These are phyloP conservation scores for Trichoderma sp. DNA, from an alignment of 2,329 filamentous ascomycete species.

Conservation along the genomic window DNA sequence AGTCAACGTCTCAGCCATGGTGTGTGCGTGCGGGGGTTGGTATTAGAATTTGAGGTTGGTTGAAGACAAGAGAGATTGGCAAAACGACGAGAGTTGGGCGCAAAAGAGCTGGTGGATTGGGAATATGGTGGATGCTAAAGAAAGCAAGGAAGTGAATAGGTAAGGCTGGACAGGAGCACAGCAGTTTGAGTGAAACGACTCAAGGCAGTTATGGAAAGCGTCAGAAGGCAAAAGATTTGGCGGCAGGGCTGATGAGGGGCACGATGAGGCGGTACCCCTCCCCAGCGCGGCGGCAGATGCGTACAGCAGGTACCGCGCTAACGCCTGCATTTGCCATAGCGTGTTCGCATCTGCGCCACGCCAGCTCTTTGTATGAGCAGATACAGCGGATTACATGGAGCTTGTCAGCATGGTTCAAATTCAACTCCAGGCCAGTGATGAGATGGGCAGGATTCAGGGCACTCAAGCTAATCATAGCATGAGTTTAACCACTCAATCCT, in stretches of 20 bases:
- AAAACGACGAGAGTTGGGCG: background rate
- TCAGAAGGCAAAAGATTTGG: conserved; percentile 43
- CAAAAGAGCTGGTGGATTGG: background rate
- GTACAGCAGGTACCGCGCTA: conserved; percentile 21
- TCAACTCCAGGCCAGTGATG: background rate
- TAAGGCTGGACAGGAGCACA: conserved; percentile 9
- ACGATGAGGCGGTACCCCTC: conserved; percentile 25
- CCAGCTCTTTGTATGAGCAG: background rate
- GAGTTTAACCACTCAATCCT: background rate
- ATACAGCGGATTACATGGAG: background rate
- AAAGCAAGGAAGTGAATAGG: background rate
- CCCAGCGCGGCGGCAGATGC: conserved; percentile 9
- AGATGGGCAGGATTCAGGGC: background rate
- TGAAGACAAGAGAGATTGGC: background rate
- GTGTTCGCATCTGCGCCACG: background rate
- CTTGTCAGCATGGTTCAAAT: background rate
- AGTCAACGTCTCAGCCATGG: conserved; percentile 33
- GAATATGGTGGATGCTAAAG: background rate
- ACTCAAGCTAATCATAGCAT: background rate
- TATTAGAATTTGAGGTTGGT: background rate
- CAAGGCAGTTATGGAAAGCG: conserved; percentile 35
- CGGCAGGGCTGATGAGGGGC: conserved; percentile 24
- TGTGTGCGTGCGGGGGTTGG: conserved; percentile 2
- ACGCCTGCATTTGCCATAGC: background rate
- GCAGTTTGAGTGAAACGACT: conserved; percentile 7